Evolutionary conservation across 257 asterid species (phyloP).

Genomic region (Fraxinus americana): DNA sequence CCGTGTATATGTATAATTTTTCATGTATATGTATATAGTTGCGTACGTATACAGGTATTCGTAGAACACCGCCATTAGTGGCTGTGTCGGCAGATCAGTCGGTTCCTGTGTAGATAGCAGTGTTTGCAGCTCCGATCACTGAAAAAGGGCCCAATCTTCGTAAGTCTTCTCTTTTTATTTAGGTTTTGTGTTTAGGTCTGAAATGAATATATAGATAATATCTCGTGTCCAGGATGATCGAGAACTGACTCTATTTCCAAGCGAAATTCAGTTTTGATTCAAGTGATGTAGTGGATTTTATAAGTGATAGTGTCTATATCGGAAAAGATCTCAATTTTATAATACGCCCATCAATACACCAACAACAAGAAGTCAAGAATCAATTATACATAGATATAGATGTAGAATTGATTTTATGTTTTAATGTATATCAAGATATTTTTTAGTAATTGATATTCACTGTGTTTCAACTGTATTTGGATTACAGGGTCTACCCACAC

Average conservation of each 20-base stretch:
- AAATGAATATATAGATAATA: neutral
- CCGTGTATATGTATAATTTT: neutral
- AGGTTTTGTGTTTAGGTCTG: neutral
- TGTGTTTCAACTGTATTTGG: neutral
- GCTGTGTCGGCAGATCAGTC: slow-evolving; percentile 16
- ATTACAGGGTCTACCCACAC: neutral
- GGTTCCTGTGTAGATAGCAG: slow-evolving; percentile 12
- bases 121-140: slow-evolving; percentile 1
- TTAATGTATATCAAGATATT: neutral
- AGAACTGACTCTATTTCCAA: neutral
- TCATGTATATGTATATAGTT: neutral
- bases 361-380: too few relatives aligned
- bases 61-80: neutral
- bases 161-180: slow-evolving; percentile 14
- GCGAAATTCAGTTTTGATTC: neutral
- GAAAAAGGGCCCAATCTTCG: slow-evolving; percentile 5
- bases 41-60: neutral
- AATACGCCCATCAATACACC: too few relatives aligned
- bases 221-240: neutral
- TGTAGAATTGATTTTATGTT: neutral
- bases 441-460: neutral
- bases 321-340: too few relatives aligned
- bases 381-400: neutral
- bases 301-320: too few relatives aligned
- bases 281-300: neutral